Base-by-base conservation (phyloP, 352 stramenopile species). In the Pythium phragmiticola region DNA sequence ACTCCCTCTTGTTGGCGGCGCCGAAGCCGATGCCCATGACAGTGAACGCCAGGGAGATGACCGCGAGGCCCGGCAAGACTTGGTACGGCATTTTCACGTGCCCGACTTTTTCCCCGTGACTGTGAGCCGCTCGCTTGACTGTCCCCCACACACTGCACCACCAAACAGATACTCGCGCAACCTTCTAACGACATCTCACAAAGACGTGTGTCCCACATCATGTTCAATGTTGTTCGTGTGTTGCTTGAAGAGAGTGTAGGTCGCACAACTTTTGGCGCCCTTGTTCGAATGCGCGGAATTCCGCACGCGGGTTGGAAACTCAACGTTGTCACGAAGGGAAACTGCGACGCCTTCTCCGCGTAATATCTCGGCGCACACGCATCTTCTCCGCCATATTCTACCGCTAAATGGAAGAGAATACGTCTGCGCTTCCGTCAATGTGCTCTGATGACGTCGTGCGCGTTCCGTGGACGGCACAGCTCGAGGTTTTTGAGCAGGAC, bases 81-180 rank as follows among this genome's bases (percentile, higher is more conserved):
- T 94, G 85, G 80, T 92, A 94, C 78, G 85, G 85, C 85, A 94
- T 94, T 17, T 66, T 83, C n/a, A 7, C 58, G 48, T 36, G 7
- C 36, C 19, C 37, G 37, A 42, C 45, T 30, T 23, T 42, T 57
- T 39, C 34, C 46, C 33, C 19, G 43, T 61, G 45, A 36, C 36
- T 48, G 48, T 55, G 36, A 60, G 55, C 62, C 55, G 42, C 63
- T 65, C 46, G 49, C 42, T 52, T 42, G 23, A 54, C 45, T 30
- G 41, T 26, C 55, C 63, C 43, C 36, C 55, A 55, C 51, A 60
- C 34, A 39, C 33, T 51, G 62, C 54, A 68, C 53, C 61, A 58
- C 61, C 61, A 62, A 68, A 68, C 53, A 46, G 43, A 60, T 58
- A 7, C 57, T 70, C 57, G 47, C 16, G 51, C 43, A 42, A 70